Base-by-base conservation (phyloP, 2,329 filamentous ascomycete species). In the Metarhizium brunneum region DNA sequence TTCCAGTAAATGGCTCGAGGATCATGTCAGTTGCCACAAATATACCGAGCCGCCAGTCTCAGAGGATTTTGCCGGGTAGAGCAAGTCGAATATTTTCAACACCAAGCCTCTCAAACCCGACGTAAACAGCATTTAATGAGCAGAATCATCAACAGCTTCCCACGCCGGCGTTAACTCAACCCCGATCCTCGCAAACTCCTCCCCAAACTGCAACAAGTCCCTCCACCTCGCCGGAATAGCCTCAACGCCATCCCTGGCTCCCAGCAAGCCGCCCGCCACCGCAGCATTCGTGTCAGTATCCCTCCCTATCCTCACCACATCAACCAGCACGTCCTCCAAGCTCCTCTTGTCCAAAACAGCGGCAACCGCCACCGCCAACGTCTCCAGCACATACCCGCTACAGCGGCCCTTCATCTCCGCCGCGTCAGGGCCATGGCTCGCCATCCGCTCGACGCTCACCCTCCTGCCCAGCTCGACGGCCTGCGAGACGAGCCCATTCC, bases 261-360 rank as follows among this genome's bases (percentile, higher is more conserved):
- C 42, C n/a, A 45, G 6, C 42, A 45, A 45, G 6, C 42, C 42
- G 5, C 45, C 45, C 1, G 18, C 45, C n/a, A 48, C 45, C 4
- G 45, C 45, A 16, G 16, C 45, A 16, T 48, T 48, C 20, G 45
- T 48, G 3, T 30, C 25, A 16, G 45, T 14, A 11, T 30, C 45
- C 20, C 25, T 48, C 42, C 42, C 38, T 14, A 40, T 48, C 45
- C 45, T 30, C 20, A 77, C 72, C 20, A 78, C 69, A 59, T 78
- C 74, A 0, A 77, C 68, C 4, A 78, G 55, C 10, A 76, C 61
- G n/a, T 77, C 73, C 50, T 74, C 74, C 4, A 76, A 58, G 8
- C 61, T 56, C 40, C 74, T 62, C 1, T 56, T 30, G 54, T 78
- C 75, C 2, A 76, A 55, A n/a, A 76, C 42, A 0, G 76, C 75